These are phyloP conservation scores for Rhodotorula kratochvilovae DNA, from an alignment of 768 basidiomycete species.

Conservation along the genomic window DNA sequence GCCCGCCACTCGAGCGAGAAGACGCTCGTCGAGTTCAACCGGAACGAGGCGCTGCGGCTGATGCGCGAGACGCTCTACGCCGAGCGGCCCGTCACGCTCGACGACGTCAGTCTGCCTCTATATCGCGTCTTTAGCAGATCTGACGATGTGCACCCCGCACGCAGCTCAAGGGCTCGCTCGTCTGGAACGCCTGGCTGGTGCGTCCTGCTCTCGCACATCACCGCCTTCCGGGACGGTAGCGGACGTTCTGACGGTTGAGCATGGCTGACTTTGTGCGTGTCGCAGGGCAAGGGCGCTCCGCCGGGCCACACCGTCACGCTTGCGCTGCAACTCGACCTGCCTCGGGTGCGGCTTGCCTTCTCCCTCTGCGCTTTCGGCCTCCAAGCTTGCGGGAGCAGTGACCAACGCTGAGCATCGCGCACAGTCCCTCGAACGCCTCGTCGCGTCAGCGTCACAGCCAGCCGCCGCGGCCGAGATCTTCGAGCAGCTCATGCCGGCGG, in stretches of 20 bases:
- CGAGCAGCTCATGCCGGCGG: conserved; percentile 20
- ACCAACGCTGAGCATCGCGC: too few species aligned
- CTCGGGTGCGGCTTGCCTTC: not conserved
- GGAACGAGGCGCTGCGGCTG: conserved; percentile 2
- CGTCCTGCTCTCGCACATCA: not conserved
- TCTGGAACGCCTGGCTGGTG: conserved; percentile 32
- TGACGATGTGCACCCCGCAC: too few species aligned
- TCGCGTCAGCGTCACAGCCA: conserved; percentile 4
- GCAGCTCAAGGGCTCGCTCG: conserved; percentile 21
- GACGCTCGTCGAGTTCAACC: conserved; percentile 14
- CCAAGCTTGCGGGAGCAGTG: too few species aligned
- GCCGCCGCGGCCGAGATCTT: conserved; percentile 16
- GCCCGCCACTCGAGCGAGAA: conserved; percentile 18
- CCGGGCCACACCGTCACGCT: conserved; percentile 29
- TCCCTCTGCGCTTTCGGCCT: not conserved
- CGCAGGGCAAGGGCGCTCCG: conserved; percentile 25
- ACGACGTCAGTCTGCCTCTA: conserved; percentile 9
- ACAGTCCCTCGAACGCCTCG: conserved; percentile 19
- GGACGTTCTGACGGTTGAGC: not conserved
- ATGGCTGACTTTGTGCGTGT: not conserved
- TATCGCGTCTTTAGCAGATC: not conserved
- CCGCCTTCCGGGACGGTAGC: too few species aligned
- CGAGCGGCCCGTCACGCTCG: conserved; percentile 14
- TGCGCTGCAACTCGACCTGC: conserved; percentile 34
- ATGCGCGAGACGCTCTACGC: conserved; percentile 31